Base-by-base conservation (phyloP, 192 early-diverging fungal genomes). In the Irineochytrium annulatum region DNA sequence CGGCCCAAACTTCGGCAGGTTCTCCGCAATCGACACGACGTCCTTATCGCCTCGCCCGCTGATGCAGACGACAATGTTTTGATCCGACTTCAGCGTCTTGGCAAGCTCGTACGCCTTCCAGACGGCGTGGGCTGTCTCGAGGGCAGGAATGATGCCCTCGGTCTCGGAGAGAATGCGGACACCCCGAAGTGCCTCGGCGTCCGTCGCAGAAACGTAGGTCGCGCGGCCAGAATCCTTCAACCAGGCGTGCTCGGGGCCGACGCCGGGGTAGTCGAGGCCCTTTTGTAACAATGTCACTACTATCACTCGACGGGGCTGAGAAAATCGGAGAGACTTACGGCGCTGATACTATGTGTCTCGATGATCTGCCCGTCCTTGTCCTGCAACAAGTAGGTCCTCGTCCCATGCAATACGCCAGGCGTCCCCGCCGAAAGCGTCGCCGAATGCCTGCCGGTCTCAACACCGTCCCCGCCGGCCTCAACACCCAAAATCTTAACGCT, bases 21-120 rank as follows among this genome's bases (percentile, higher is more conserved):
- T 85, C 72, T 95, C 92, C 3, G 88, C 89, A 32, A 98, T 93
- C 14, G 91, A 90, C 60, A 88, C 73, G 62, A 99, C 91, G 69
- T 99, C 96, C 79, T 97, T 99, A 80, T 99, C 96, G 55, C 96
- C 96, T 34, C 96, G 82, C 31, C 96, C 94, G 63, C 85, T 88
- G 34, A 99, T 68, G 60, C 91, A 94, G 37, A 99, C 83, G 16
- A 97, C 81, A 45, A 99, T 75, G 67, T 90, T 87, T 77, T 77
- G 72, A 59, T 91, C 89, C 58, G 82, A 74, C 17, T 67, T 63
- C 77, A 97, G 69, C 28, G 76, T 78, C 59, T 81, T 74, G 19
- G 96, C 93, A 31, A 92, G 37, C 66, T 92, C 82, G 41, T 87
- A 80, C 13, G 88, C 89, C 55, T 82, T 73, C 69, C 87, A 93